A percentile compares a stretch with the other conserved stretches of the same genome.
Evolutionary conservation across 2,329 filamentous ascomycete genomes (phyloP).

Genomic region (Pestalotiopsis sp.): DNA sequence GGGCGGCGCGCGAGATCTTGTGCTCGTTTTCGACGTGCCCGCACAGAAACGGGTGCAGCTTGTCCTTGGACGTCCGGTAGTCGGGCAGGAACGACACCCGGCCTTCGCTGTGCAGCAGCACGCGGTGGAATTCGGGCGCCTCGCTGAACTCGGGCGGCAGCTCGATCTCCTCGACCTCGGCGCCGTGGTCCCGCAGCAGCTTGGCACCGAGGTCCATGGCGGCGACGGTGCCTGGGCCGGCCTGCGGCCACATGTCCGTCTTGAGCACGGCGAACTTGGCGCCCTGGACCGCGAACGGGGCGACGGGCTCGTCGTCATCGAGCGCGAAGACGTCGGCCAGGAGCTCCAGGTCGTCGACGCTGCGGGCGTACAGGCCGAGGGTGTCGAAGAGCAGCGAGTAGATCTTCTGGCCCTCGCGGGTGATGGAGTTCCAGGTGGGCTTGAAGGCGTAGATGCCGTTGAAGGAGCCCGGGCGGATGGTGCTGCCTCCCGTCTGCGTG

Average conservation of each 20-base stretch:
- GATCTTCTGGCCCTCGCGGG: constrained; percentile 62
- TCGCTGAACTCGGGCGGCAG: constrained; percentile 52
- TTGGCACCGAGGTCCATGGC: constrained; percentile 44
- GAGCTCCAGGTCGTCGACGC: constrained; percentile 59
- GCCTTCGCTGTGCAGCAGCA: constrained; percentile 55
- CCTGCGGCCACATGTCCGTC: constrained; percentile 54
- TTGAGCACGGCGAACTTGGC: constrained; percentile 58
- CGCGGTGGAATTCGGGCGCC: constrained; percentile 54
- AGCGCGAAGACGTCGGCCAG: constrained; percentile 58
- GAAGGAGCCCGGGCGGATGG: constrained; percentile 65
- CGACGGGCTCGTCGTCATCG: constrained; percentile 46
- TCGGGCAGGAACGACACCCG: constrained; percentile 56
- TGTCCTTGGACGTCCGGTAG: constrained; percentile 48
- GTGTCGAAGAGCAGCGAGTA: constrained; percentile 65
- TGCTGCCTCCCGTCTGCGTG: constrained; percentile 68
- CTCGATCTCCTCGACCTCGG: constrained; percentile 57
- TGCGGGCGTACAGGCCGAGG: constrained; percentile 61
- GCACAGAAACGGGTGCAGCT: constrained; percentile 47
- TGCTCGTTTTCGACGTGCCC: constrained; percentile 53
- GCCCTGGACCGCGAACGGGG: constrained; percentile 40
- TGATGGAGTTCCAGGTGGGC: constrained; percentile 67
- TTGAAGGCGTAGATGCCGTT: constrained; percentile 68
- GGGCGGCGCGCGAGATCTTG: constrained; percentile 45
- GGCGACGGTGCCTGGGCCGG: constrained; percentile 43
- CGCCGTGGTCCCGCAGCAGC: constrained; percentile 49